Evolutionary conservation across 2,329 filamentous ascomycete species (phyloP).

Genomic region (Neophaeococcomyces aloes): DNA sequence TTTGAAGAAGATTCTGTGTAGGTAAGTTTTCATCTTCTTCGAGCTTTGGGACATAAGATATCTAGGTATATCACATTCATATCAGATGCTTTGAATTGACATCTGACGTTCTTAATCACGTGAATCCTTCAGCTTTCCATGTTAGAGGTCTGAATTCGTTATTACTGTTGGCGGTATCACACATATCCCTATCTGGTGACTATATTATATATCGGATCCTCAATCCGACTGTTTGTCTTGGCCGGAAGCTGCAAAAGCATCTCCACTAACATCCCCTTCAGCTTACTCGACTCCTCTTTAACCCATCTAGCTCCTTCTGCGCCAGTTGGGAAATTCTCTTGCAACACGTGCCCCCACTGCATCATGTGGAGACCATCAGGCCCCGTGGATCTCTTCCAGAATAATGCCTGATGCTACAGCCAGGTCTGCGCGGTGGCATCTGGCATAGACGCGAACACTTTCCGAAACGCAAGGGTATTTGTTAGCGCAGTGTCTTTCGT

Average conservation of each 20-base stretch:
- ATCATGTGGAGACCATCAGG: slow-evolving; percentile 46
- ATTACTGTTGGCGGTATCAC: too few species aligned
- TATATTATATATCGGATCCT: slow-evolving; percentile 10
- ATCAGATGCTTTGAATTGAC: too few species aligned
- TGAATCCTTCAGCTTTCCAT: too few species aligned
- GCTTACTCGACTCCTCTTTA: slow-evolving; percentile 55
- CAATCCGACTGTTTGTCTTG: slow-evolving; percentile 10
- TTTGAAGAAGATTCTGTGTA: too few species aligned
- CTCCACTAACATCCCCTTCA: slow-evolving; percentile 65
- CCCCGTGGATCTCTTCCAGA: slow-evolving; percentile 28
- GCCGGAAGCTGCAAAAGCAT: slow-evolving; percentile 76
- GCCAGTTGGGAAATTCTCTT: slow-evolving; percentile 54
- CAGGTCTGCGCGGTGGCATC: slow-evolving; percentile 39
- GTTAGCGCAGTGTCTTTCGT: slow-evolving; percentile 45
- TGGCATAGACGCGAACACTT: slow-evolving; percentile 50
- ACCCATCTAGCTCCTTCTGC: slow-evolving; percentile 58
- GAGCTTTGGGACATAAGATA: too few species aligned
- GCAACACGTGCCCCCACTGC: slow-evolving; percentile 76
- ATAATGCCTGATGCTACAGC: slow-evolving; percentile 34
- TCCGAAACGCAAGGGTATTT: slow-evolving; percentile 49
- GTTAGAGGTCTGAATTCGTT: too few species aligned
- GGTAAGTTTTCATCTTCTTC: too few species aligned
- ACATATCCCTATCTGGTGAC: slow-evolving; percentile 10
- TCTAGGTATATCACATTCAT: too few species aligned
- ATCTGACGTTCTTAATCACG: too few species aligned